Evolutionary conservation across 257 asterid genomes (phyloP).

Genomic region (Ophiorrhiza pumila): DNA sequence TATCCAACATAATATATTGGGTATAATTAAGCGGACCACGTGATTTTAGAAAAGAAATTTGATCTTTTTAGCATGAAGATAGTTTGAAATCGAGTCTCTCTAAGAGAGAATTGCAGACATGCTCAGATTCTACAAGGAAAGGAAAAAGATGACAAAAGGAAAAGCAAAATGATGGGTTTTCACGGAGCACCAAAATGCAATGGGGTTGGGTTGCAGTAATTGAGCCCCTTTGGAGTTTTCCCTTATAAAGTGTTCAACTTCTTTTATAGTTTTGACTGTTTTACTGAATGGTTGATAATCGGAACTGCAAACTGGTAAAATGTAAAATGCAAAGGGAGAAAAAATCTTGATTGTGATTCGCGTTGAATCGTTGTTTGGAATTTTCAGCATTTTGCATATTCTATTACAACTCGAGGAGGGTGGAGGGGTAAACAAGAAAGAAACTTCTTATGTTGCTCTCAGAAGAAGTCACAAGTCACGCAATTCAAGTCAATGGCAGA

Average conservation of each 20-base stretch:
- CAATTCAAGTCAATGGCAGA: neutral
- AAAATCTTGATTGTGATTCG: neutral
- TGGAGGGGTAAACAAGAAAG: neutral
- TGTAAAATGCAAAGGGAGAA: too few species aligned
- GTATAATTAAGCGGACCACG: too few species aligned
- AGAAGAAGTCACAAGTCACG: neutral
- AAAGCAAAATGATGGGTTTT: constrained; percentile 2
- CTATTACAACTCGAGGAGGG: neutral
- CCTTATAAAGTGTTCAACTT: too few species aligned
- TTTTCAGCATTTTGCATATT: neutral
- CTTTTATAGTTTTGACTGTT: too few species aligned
- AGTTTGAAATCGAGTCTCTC: neutral
- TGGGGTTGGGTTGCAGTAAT: neutral
- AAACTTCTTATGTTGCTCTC: neutral
- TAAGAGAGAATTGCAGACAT: neutral
- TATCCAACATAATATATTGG: too few species aligned
- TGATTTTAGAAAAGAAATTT: neutral
- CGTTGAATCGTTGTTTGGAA: neutral
- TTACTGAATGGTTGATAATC: too few species aligned
- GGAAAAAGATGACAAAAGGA: neutral
- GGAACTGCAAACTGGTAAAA: too few species aligned
- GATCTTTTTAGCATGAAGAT: neutral
- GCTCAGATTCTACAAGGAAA: neutral
- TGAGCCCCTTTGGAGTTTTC: neutral
- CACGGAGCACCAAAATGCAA: neutral